A percentile compares a stretch with the other conserved stretches of the same genome.
These are phyloP conservation scores for Rhamnella rubrinervis DNA, from an alignment of 331 rosid genomes.

Conservation along the genomic window DNA sequence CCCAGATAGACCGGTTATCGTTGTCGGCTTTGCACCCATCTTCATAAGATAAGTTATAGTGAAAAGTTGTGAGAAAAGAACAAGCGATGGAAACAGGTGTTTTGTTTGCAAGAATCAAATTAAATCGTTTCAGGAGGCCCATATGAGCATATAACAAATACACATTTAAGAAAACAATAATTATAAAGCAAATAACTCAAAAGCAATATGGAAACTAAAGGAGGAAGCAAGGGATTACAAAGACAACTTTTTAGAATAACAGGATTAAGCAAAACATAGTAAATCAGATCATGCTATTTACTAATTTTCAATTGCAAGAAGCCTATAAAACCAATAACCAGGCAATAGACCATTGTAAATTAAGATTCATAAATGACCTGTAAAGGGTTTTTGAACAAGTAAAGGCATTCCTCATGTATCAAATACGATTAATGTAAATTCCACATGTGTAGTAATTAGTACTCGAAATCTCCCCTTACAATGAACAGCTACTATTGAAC, in stretches of 20 bases:
- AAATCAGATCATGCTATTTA: too few species aligned
- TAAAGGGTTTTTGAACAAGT: too few species aligned
- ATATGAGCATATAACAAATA: neutral
- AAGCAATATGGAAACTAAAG: neutral
- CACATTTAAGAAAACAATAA: neutral
- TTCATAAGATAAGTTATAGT: constrained; percentile 38
- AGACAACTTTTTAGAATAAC: too few species aligned
- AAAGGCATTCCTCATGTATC: neutral
- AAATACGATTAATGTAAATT: neutral
- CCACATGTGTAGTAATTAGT: too few species aligned
- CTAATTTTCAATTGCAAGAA: too few species aligned
- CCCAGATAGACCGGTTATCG: constrained; percentile 92
- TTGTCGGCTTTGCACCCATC: constrained; percentile 95
- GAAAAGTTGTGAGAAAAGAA: constrained; percentile 23
- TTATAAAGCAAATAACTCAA: neutral
- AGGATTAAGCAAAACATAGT: too few species aligned
- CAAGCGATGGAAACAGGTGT: constrained; percentile 2
- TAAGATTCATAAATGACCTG: too few species aligned
- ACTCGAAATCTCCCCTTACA: too few species aligned
- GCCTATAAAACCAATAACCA: too few species aligned
- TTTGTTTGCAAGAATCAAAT: neutral
- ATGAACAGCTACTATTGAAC: too few species aligned
- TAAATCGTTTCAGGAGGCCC: neutral
- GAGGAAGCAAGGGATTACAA: neutral
- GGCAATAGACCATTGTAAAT: too few species aligned